phyloP scores from a whole-genome alignment of 345 rosid genomes.

The Moricandia moricandioides region DNA sequence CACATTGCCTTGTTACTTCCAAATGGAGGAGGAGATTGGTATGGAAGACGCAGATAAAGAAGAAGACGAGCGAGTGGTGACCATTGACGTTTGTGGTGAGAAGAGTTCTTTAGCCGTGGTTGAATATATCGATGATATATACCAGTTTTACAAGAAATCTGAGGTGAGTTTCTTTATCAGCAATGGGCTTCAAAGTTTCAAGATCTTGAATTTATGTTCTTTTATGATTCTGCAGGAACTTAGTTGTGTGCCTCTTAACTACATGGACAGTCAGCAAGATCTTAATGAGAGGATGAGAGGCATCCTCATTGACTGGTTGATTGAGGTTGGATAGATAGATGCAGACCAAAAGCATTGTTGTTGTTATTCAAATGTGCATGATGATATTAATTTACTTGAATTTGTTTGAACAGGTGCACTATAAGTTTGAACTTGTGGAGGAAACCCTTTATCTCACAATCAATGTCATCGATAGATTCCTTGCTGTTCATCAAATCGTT shows the following conservation, averaged over 20 bases:
- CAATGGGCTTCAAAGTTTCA: not conserved
- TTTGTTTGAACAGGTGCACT: conserved; percentile 66
- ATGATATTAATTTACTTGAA: not conserved
- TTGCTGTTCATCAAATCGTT: conserved; percentile 51
- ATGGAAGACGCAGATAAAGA: conserved; percentile 62
- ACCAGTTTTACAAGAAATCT: conserved; percentile 37
- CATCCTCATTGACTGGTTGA: conserved; percentile 89
- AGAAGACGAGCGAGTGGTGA: conserved; percentile 42
- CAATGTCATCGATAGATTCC: conserved; percentile 83
- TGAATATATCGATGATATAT: conserved; percentile 73
- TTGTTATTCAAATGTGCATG: conserved; percentile 2
- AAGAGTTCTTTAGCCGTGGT: conserved; percentile 68
- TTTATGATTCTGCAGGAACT: conserved; percentile 45
- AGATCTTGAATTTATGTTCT: not conserved
- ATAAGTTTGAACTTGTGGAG: conserved; percentile 96
- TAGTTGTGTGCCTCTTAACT: conserved; percentile 53
- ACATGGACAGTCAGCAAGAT: conserved; percentile 72
- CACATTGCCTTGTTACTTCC: conserved; percentile 14
- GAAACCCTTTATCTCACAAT: conserved; percentile 89
- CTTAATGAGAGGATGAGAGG: conserved; percentile 91
- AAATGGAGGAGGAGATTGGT: conserved; percentile 62
- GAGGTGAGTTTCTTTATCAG: conserved; percentile 15
- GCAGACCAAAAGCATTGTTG: not conserved
- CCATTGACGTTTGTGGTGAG: conserved; percentile 64
- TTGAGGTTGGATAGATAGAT: conserved; percentile 54